Conservation (phyloP, 768 basidiomycete species). For the Rhodotorula babjevae region DNA sequence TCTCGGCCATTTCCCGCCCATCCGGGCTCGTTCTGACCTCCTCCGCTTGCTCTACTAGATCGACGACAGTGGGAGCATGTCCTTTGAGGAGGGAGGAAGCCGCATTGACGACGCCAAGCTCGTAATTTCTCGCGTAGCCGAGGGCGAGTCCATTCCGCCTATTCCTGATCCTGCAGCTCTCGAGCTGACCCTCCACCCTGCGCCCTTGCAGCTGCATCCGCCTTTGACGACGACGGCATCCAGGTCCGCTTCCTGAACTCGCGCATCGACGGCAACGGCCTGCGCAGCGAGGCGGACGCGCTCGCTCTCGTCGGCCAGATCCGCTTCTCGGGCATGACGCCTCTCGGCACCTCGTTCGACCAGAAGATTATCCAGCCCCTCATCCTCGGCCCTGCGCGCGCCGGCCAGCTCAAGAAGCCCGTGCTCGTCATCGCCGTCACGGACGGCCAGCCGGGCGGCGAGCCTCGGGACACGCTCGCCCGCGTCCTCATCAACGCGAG, state of each 20-base stretch:
- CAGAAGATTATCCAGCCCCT: constrained; percentile 50
- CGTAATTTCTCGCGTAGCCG: constrained; percentile 19
- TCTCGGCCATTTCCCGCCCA: too few relatives aligned
- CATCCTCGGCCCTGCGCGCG: constrained; percentile 47
- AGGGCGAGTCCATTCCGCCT: background rate
- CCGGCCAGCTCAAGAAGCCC: constrained; percentile 48
- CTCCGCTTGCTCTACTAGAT: background rate
- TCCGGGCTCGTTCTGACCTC: too few relatives aligned
- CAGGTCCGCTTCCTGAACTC: constrained; percentile 20
- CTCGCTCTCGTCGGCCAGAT: constrained; percentile 46
- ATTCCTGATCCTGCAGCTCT: too few relatives aligned
- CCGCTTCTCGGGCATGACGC: constrained; percentile 44
- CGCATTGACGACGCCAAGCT: constrained; percentile 52
- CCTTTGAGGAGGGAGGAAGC: constrained; percentile 49
- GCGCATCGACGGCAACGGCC: constrained; percentile 46
- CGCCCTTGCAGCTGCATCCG: too few relatives aligned
- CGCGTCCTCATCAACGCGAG: constrained; percentile 19
- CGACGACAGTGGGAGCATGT: constrained; percentile 1
- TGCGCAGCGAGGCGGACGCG: constrained; percentile 46
- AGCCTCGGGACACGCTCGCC: constrained; percentile 12
- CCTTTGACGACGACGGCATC: constrained; percentile 23
- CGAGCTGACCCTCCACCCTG: too few relatives aligned
- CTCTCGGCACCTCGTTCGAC: constrained; percentile 41
- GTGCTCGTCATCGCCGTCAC: constrained; percentile 48
- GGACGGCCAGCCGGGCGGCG: constrained; percentile 32